Evolutionary conservation across 352 stramenopile genomes (phyloP).

Genomic region (Phytophthora podocarpi): DNA sequence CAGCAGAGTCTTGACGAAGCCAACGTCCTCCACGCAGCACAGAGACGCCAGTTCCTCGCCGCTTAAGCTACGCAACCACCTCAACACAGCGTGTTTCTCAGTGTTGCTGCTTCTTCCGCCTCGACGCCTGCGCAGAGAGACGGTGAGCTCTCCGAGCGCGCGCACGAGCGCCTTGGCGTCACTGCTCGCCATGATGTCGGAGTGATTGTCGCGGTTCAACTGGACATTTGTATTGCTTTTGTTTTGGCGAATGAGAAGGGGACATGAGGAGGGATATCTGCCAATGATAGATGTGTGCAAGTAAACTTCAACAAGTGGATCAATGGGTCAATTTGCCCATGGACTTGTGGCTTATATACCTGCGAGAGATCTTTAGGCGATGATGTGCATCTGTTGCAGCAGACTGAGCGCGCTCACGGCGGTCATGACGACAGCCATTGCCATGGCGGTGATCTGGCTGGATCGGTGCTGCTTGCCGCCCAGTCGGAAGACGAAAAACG

Average conservation of each 20-base stretch:
- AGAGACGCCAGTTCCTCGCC: conserved; percentile 62
- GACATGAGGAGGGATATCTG: background rate
- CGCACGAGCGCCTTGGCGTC: conserved; percentile 43
- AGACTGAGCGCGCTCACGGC: conserved; percentile 61
- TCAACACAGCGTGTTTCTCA: conserved; percentile 46
- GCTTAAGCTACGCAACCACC: conserved; percentile 54
- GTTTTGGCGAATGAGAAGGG: conserved; percentile 20
- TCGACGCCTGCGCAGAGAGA: conserved; percentile 38
- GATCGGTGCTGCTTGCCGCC: conserved; percentile 40
- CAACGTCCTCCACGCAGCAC: conserved; percentile 60
- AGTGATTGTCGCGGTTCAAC: conserved; percentile 25
- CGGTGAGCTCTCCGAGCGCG: conserved; percentile 64
- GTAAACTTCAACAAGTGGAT: background rate
- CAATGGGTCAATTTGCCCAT: background rate
- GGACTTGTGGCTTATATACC: conserved; percentile 10
- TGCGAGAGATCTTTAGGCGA: conserved; percentile 14
- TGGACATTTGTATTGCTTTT: conserved; percentile 3
- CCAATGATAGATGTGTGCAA: conserved; percentile 11
- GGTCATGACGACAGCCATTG: conserved; percentile 51
- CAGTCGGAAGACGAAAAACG: conserved; percentile 74
- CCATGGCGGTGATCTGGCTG: conserved; percentile 51
- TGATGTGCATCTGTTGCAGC: conserved; percentile 51
- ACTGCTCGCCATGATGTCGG: conserved; percentile 23
- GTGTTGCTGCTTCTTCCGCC: conserved; percentile 11
- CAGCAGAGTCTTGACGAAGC: conserved; percentile 83